Evolutionary conservation across 148 eudicot species (phyloP).

Genomic region (Agrostemma githago): DNA sequence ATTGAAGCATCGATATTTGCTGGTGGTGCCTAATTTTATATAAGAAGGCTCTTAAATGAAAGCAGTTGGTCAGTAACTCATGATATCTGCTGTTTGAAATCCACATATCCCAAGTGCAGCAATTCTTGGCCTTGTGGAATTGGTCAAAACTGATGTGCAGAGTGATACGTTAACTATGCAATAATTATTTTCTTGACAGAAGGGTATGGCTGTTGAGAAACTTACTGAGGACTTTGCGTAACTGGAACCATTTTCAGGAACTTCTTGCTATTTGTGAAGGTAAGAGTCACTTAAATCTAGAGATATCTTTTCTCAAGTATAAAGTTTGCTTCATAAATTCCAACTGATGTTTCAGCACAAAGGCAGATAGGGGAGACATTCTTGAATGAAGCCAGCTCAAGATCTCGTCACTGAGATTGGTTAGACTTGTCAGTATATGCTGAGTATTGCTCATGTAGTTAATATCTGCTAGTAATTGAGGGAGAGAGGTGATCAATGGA

Average conservation of each 20-base stretch:
- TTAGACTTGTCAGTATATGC: slow-evolving; percentile 21
- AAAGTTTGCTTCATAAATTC: background rate
- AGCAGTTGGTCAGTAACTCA: too few relatives aligned
- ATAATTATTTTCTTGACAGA: slow-evolving; percentile 34
- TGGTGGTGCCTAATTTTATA: too few relatives aligned
- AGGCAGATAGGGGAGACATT: slow-evolving; percentile 91
- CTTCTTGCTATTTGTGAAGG: slow-evolving; percentile 92
- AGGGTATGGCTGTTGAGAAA: slow-evolving; percentile 93
- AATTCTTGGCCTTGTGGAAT: too few relatives aligned
- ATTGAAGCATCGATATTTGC: too few relatives aligned
- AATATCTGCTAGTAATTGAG: background rate
- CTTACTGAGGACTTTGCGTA: slow-evolving; percentile 79
- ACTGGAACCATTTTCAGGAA: slow-evolving; percentile 75
- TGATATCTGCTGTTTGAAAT: too few relatives aligned
- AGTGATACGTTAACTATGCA: background rate
- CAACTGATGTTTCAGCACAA: slow-evolving; percentile 63
- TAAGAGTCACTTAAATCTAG: slow-evolving; percentile 21
- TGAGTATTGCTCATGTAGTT: background rate
- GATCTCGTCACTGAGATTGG: slow-evolving; percentile 99
- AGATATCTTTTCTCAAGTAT: background rate
- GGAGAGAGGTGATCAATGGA: background rate
- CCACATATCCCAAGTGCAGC: too few relatives aligned
- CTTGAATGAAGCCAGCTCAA: slow-evolving; percentile 81
- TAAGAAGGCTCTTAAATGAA: too few relatives aligned
- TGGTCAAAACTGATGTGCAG: too few relatives aligned